Percentiles rank a stretch among this genome's conserved stretches.
Evolutionary conservation across 2,329 filamentous ascomycete genomes (phyloP).

Genomic region (Aureobasidium vineae): DNA sequence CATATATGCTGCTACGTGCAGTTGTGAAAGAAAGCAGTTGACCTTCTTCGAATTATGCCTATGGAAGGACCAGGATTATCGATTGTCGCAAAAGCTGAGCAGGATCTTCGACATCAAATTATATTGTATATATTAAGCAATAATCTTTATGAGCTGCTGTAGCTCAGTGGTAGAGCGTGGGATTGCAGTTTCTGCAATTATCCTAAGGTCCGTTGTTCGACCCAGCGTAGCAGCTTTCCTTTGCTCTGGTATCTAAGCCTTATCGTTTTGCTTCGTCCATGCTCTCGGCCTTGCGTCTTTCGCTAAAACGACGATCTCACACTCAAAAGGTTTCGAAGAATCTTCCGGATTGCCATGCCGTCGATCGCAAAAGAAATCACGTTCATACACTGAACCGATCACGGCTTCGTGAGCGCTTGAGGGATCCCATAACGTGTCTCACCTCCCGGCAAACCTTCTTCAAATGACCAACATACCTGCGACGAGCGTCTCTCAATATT

Average conservation of each 20-base stretch:
- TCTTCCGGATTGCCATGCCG: background rate
- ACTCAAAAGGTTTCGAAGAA: background rate
- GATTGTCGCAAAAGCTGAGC: too few relatives aligned
- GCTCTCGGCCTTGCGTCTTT: background rate
- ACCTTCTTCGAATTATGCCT: too few relatives aligned
- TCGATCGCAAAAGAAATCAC: background rate
- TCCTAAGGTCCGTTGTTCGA: slow-evolving; percentile 28
- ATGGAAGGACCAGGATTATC: too few relatives aligned
- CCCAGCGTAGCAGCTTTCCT: slow-evolving; percentile 25
- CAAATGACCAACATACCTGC: background rate
- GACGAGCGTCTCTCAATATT: background rate
- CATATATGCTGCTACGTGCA: too few relatives aligned
- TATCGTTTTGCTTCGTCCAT: background rate
- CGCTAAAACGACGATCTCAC: background rate
- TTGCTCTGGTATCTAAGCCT: background rate
- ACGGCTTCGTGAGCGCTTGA: background rate
- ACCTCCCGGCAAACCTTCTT: background rate
- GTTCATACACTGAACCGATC: background rate
- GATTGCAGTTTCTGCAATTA: slow-evolving; percentile 26
- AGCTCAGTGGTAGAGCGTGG: slow-evolving; percentile 28
- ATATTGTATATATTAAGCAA: background rate
- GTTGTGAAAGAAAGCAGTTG: too few relatives aligned
- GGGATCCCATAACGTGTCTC: background rate
- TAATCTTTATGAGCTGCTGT: slow-evolving; percentile 11
- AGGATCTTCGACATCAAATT: too few relatives aligned